Evolutionary conservation across 768 basidiomycete genomes (phyloP).

Genomic region (Termitomyces sp.): DNA sequence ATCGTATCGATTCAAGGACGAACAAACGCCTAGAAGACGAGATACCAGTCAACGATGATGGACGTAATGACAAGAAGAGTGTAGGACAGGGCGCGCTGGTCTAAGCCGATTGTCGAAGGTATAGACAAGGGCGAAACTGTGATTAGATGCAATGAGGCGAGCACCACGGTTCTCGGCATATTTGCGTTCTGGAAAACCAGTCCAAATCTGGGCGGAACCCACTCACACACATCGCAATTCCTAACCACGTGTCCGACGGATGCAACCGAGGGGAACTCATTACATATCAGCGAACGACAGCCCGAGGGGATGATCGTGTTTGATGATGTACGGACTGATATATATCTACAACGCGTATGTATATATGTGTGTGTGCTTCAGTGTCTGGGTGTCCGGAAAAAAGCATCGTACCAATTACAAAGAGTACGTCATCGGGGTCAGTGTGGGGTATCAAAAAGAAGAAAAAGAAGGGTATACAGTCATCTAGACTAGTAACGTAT

Average conservation of each 20-base stretch:
- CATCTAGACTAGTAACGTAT: not conserved
- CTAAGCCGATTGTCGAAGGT: not conserved
- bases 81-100: not conserved
- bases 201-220: not conserved
- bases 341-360: not conserved
- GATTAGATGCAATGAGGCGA: conserved; percentile 6
- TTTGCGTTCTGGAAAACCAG: not conserved
- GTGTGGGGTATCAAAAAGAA: not conserved
- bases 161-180: conserved; percentile 3
- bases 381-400: not conserved
- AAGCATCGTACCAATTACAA: not conserved
- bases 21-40: not conserved
- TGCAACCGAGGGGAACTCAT: not conserved
- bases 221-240: not conserved
- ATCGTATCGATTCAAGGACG: not conserved
- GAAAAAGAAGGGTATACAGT: not conserved
- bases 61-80: not conserved
- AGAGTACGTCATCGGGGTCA: not conserved
- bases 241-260: not conserved
- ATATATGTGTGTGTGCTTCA: not conserved
- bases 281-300: no score
- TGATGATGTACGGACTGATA: no score
- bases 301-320: no score
- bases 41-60: not conserved
- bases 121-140: not conserved